These are phyloP conservation scores for Tilletiopsis washingtonensis DNA, from an alignment of 1,284 basidiomycete species.

Conservation along the genomic window DNA sequence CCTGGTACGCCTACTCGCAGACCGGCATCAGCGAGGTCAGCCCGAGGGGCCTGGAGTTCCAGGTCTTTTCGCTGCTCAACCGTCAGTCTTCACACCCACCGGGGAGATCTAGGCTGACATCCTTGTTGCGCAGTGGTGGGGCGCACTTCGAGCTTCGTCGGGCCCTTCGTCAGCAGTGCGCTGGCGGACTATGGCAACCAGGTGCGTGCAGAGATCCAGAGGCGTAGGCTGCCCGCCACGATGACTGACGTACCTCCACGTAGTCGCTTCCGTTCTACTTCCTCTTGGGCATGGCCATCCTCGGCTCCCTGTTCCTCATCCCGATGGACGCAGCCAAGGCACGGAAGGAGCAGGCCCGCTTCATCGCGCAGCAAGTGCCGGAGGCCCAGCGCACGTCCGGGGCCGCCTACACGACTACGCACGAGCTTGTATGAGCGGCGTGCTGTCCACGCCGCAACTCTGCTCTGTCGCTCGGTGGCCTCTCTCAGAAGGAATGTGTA, in stretches of 20 bases:
- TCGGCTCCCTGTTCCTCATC: conserved; percentile 64
- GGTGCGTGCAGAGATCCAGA: background rate
- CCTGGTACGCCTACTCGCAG: conserved; percentile 75
- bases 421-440: too few species aligned
- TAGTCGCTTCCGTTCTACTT: conserved; percentile 78
- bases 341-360: conserved; percentile 54
- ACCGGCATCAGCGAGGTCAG: conserved; percentile 79
- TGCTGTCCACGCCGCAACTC: too few species aligned
- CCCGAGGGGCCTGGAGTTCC: conserved; percentile 56
- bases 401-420: too few species aligned
- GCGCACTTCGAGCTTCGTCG: conserved; percentile 58
- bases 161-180: conserved; percentile 61
- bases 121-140: too few species aligned
- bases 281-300: conserved; percentile 62
- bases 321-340: conserved; percentile 61
- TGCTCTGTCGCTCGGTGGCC: too few species aligned
- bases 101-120: too few species aligned
- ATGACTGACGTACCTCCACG: conserved; percentile 53
- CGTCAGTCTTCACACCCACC: too few species aligned
- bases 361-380: too few species aligned
- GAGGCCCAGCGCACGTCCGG: too few species aligned
- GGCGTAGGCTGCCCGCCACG: background rate
- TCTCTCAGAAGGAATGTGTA: too few species aligned
- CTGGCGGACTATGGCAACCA: conserved; percentile 30
- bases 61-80: conserved; percentile 70